Base-by-base conservation (phyloP, 805 yeast genomes). In the Hanseniaspora valbyensis region DNA sequence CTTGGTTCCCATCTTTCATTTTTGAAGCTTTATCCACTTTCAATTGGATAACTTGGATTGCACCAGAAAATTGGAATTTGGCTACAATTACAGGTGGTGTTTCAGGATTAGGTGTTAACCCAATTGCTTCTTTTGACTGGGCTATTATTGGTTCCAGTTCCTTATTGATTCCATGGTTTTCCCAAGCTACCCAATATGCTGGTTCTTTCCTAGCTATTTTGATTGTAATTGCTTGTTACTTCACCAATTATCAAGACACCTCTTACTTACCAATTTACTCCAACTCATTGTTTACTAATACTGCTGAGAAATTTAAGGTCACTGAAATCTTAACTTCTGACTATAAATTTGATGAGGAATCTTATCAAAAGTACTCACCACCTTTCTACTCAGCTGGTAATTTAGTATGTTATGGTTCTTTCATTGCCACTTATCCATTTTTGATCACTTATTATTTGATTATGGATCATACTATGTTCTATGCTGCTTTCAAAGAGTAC, bases 361-460 rank as follows among this genome's bases (percentile, higher is more conserved):
- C 67, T 16, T 78, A 77, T 59, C 64, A 72, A 55, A 64, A 61
- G 10, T 78, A 78, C 59, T 77, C 82, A 0, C 82, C 83, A 8
- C 86, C 87, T 8, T 80, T 73, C 61, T 78, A 77, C 58, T 60
- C 77, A 26, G 84, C 86, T 5, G 83, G 79, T 1, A 76, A 76
- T 59, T 62, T 79, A 53, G 75, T 80, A 9, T 61, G 70, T 19
- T 79, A 78, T 57, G 83, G 83, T 18, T 73, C 78, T 0, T 72
- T 68, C 58, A 77, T 77, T 60, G 74, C 75, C 34, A 61, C 74
- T 43, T 76, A 77, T 56, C 81, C 84, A 4, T 72, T 78, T 56
- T 69, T 76, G 19, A 70, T 79, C 19, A 59, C 73, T 0, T 76
- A 76, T 58, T 71, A 76, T 22, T 57, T 71, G 42, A 59, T 66